Percentiles rank a stretch among this genome's conserved stretches.
Evolutionary conservation across 78 protist species (phyloP).

Genomic region (Capsaspora owczarzaki): DNA sequence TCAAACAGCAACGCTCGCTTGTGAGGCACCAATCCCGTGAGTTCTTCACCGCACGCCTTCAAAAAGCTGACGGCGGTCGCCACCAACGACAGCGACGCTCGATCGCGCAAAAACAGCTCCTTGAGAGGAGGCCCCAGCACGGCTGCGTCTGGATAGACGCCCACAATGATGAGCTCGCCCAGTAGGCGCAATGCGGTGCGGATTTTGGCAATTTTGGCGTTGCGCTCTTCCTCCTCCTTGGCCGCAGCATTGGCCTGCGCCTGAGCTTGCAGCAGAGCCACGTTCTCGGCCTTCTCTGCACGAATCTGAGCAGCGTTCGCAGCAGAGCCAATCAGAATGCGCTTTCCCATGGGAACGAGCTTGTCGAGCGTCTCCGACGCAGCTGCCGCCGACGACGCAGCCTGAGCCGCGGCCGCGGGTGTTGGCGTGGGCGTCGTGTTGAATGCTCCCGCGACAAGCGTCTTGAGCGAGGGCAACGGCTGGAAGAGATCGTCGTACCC

Average conservation of each 20-base stretch:
- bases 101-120: background rate
- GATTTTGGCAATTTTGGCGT: background rate
- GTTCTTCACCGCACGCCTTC: background rate
- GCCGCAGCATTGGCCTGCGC: background rate
- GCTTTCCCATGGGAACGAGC: background rate
- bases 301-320: background rate
- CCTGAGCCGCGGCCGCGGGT: too few relatives aligned
- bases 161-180: background rate
- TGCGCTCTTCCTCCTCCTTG: conserved; percentile 10
- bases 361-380: too few relatives aligned
- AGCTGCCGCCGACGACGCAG: too few relatives aligned
- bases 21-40: background rate
- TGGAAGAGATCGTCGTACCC: too few relatives aligned
- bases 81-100: background rate
- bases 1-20: too few relatives aligned
- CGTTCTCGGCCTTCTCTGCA: background rate
- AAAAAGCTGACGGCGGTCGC: background rate
- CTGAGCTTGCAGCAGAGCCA: background rate
- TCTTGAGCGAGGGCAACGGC: too few relatives aligned
- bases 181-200: background rate
- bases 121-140: background rate
- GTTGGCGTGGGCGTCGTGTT: too few relatives aligned
- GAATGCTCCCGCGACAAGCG: too few relatives aligned
- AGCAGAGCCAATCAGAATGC: background rate
- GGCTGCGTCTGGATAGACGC: background rate